A percentile compares a stretch with the other conserved stretches of the same genome.
Conservation (phyloP, 129 eudicot genomes). For the Saposhnikovia divaricata region DNA sequence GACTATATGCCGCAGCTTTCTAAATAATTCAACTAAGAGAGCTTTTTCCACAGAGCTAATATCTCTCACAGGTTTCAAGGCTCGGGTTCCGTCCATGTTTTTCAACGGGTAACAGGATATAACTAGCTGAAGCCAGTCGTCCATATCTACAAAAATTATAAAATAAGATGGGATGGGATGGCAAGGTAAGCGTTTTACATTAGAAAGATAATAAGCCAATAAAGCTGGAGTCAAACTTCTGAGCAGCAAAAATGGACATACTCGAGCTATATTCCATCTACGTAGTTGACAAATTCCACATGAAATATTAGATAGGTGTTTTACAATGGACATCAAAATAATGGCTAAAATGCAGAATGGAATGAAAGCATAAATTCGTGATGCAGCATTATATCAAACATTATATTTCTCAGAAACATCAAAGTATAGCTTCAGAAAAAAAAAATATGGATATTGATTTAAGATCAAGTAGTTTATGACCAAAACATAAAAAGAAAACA, state of each 20-base stretch:
- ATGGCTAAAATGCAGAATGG: neutral
- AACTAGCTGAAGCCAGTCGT: conserved; percentile 72
- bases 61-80: conserved; percentile 44
- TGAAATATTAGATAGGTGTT: neutral
- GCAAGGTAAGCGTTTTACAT: neutral
- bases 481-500: neutral
- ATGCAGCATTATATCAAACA: neutral
- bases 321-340: neutral
- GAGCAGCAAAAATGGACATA: neutral
- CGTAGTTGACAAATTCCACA: neutral
- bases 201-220: neutral
- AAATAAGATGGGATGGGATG: neutral
- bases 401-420: neutral
- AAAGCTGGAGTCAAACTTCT: neutral
- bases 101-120: conserved; percentile 74
- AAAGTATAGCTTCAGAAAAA: neutral
- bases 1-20: conserved; percentile 52
- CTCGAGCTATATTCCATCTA: neutral
- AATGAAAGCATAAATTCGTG: neutral
- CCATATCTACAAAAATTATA: conserved; percentile 49
- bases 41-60: conserved; percentile 44
- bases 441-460: neutral
- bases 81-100: conserved; percentile 24
- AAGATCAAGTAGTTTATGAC: neutral
- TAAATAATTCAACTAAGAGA: conserved; percentile 53